Evolutionary conservation across 1,139 yeast species (phyloP).

Genomic region (Pichia cactophila): DNA sequence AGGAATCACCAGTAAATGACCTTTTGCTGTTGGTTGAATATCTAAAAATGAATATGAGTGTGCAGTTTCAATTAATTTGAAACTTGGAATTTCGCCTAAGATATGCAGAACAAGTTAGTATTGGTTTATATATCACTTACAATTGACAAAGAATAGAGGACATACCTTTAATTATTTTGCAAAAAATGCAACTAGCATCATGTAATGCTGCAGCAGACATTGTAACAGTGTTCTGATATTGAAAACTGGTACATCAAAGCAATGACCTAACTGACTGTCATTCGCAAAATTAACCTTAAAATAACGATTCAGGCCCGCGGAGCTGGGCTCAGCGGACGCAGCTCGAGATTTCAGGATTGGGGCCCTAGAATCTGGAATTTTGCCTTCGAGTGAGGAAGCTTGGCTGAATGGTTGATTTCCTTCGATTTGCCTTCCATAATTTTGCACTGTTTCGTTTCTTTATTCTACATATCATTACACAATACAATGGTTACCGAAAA

Average conservation of each 20-base stretch:
- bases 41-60: constrained; percentile 79
- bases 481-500: constrained; percentile 20
- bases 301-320: neutral
- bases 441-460: neutral
- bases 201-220: constrained; percentile 26
- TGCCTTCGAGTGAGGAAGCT: neutral
- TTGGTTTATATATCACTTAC: constrained; percentile 22
- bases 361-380: too few species aligned
- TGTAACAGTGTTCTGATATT: neutral
- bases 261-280: too few species aligned
- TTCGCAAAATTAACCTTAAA: too few species aligned
- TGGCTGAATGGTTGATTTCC: neutral
- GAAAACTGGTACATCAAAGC: too few species aligned
- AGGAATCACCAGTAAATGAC: constrained; percentile 85
- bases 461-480: neutral
- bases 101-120: neutral
- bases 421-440: constrained; percentile 1
- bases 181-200: constrained; percentile 69
- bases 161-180: constrained; percentile 80
- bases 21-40: constrained; percentile 83
- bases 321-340: neutral
- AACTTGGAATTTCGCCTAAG: constrained; percentile 77
- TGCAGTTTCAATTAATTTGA: constrained; percentile 78
- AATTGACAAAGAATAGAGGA: neutral
- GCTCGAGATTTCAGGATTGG: too few species aligned